Evolutionary conservation across 1,284 basidiomycete species (phyloP).

Genomic region (Tilletiaria anomala): DNA sequence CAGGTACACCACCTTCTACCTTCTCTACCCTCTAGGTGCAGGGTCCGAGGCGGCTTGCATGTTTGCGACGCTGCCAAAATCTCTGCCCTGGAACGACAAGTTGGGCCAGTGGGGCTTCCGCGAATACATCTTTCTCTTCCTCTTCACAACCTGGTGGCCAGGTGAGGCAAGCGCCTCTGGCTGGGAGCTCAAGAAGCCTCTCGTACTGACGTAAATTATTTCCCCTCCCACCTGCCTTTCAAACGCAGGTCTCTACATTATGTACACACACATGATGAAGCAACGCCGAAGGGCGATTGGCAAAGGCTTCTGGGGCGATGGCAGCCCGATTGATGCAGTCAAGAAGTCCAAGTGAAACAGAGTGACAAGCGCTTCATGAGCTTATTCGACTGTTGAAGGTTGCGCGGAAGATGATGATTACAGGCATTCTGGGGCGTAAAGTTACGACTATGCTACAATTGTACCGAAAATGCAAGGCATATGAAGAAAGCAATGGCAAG

Average conservation of each 20-base stretch:
- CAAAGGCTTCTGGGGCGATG: slow-evolving; percentile 34
- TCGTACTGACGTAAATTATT: background rate
- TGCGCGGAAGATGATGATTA: no score
- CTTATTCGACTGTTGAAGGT: no score
- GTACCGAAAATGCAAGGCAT: no score
- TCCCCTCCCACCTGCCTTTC: background rate
- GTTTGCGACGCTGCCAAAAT: slow-evolving; percentile 56
- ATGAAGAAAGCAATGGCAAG: no score
- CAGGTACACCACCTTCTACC: slow-evolving; percentile 85
- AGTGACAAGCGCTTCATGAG: no score
- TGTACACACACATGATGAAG: slow-evolving; percentile 78
- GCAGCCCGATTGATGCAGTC: no score
- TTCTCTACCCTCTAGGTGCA: slow-evolving; percentile 84
- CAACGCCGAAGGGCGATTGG: slow-evolving; percentile 66
- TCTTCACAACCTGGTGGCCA: slow-evolving; percentile 82
- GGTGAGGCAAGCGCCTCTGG: slow-evolving; percentile 46
- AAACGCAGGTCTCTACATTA: slow-evolving; percentile 57
- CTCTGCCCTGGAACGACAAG: slow-evolving; percentile 11
- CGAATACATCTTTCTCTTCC: slow-evolving; percentile 44
- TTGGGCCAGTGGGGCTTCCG: slow-evolving; percentile 11
- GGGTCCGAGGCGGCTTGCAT: slow-evolving; percentile 75
- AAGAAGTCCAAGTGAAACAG: no score
- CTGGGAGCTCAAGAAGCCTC: background rate
- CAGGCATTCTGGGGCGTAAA: no score
- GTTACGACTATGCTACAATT: no score